phyloP scores from a whole-genome alignment of 1,284 basidiomycete genomes.

The Boletus nobilissimus region DNA sequence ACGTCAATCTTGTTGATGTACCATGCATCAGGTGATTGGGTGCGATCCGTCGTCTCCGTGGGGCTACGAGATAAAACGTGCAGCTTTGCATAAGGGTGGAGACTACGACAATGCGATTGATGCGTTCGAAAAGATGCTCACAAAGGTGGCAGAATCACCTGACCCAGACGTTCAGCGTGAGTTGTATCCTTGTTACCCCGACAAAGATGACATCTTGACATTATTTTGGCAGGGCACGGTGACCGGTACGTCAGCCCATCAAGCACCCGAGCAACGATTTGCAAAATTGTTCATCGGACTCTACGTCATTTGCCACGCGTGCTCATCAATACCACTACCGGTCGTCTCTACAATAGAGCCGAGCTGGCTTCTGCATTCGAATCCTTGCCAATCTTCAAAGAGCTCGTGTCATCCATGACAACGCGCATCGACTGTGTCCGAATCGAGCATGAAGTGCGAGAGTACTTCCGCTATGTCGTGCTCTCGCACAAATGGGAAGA shows the following conservation, averaged over 20 bases:
- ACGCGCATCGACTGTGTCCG: background rate
- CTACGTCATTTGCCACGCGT: background rate
- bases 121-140: background rate
- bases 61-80: background rate
- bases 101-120: background rate
- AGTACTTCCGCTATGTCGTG: slow-evolving; percentile 3
- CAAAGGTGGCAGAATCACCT: background rate
- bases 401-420: background rate
- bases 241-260: background rate
- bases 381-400: background rate
- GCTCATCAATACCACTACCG: background rate
- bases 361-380: background rate
- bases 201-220: background rate
- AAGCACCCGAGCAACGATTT: background rate
- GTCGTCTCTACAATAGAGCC: background rate
- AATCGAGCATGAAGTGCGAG: background rate
- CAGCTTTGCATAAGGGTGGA: background rate
- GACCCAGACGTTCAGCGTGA: background rate
- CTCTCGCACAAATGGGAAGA: background rate
- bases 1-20: background rate
- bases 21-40: background rate
- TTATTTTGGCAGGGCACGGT: background rate
- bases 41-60: background rate
- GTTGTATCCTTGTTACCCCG: background rate
- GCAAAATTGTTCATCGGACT: background rate